These are phyloP conservation scores for Gracilaria gracilis DNA, from an alignment of 23 red algal species.

Conservation along the genomic window DNA sequence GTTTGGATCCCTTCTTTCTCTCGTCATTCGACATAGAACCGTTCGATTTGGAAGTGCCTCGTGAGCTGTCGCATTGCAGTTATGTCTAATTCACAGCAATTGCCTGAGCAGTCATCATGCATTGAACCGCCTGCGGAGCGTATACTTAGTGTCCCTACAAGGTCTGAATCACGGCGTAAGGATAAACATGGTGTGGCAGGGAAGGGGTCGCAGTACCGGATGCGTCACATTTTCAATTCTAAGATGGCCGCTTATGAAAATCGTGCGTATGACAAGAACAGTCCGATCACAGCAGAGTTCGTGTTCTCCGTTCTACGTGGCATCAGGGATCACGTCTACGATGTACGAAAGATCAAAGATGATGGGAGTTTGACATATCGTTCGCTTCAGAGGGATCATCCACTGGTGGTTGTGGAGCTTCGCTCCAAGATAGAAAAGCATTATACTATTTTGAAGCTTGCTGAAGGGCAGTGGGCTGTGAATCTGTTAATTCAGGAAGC, in stretches of 20 bases:
- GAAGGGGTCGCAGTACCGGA: neutral
- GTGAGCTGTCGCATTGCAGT: no score
- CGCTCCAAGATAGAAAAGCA: neutral
- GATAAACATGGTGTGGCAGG: neutral
- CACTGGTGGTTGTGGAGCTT: neutral
- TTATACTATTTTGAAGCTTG: neutral
- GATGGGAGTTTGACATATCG: neutral
- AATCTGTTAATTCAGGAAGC: neutral
- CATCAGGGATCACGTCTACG: neutral
- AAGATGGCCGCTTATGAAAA: neutral
- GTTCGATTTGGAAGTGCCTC: no score
- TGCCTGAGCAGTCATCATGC: no score
- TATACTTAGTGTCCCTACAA: neutral
- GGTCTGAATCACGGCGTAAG: neutral
- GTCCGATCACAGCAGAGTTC: neutral
- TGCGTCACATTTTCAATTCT: neutral
- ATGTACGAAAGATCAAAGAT: neutral
- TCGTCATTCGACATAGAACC: no score
- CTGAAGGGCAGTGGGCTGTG: neutral
- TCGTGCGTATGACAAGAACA: neutral
- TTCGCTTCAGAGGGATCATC: neutral
- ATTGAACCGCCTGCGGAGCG: neutral
- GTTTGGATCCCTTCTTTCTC: no score
- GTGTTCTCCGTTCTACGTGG: neutral
- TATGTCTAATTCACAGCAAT: no score